Percentiles rank a stretch among this genome's conserved stretches.
Conservation (phyloP, 352 stramenopile species). For the Pythium phragmitis region DNA sequence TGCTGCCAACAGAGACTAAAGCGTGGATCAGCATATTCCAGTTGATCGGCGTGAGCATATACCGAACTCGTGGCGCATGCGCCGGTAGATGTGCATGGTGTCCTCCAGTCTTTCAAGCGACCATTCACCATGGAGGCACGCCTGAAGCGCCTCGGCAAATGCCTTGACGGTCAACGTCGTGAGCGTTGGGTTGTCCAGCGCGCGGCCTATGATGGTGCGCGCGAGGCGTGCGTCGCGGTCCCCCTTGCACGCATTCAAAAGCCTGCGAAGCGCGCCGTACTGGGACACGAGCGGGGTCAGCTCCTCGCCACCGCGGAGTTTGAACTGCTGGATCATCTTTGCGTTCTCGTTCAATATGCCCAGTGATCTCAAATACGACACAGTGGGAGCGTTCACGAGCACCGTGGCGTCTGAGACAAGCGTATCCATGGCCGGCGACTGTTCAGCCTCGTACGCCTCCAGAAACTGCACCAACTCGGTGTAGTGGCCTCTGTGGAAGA, state of each 20-base stretch:
- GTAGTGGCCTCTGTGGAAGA: background rate
- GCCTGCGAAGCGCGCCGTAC: constrained; percentile 1
- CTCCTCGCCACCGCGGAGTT: background rate
- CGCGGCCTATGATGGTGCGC: constrained; percentile 2
- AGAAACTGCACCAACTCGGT: constrained; percentile 2
- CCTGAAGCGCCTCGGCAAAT: constrained; percentile 17
- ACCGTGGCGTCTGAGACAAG: too few species aligned
- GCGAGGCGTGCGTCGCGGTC: constrained; percentile 9
- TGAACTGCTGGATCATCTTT: constrained; percentile 11
- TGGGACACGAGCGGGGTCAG: constrained; percentile 7
- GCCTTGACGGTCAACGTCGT: constrained; percentile 1
- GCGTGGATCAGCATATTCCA: constrained; percentile 51
- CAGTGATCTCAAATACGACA: constrained; percentile 16
- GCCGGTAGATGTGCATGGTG: constrained; percentile 36
- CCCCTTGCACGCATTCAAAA: constrained; percentile 11
- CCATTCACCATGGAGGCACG: constrained; percentile 9
- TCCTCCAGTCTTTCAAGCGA: constrained; percentile 18
- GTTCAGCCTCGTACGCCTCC: background rate
- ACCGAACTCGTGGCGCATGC: constrained; percentile 39
- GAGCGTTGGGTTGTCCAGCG: background rate
- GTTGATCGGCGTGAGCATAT: constrained; percentile 37
- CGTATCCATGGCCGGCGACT: too few species aligned
- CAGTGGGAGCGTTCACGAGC: too few species aligned
- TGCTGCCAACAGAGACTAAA: constrained; percentile 37
- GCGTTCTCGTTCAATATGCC: background rate